Conservation (phyloP, 108 stramenopile species). For the Pseudonitzschia multiseries region DNA sequence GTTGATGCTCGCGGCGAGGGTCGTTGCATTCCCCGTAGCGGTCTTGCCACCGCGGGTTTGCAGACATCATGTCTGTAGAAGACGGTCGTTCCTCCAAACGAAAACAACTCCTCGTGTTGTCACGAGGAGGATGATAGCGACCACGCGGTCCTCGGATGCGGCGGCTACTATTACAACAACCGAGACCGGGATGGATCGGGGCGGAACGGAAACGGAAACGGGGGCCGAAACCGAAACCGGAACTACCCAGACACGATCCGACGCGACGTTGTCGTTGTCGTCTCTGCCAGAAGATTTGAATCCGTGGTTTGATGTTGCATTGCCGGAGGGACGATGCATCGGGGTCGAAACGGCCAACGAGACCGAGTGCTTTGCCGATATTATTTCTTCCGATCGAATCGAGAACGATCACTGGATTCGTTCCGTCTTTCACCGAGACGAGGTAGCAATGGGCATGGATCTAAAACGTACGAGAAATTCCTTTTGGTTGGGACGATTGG, state of each 20-base stretch:
- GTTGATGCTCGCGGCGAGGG: background rate
- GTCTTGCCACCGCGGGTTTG: background rate
- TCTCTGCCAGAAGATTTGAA: background rate
- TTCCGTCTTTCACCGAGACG: constrained; percentile 53
- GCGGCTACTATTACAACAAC: no score
- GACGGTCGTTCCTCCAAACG: background rate
- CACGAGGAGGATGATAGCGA: background rate
- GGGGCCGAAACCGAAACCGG: no score
- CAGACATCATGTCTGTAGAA: background rate
- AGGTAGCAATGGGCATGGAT: constrained; percentile 52
- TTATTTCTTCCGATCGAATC: background rate
- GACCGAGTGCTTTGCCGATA: background rate
- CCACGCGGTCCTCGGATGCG: background rate
- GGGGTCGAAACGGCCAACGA: constrained; percentile 27
- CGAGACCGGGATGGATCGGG: no score
- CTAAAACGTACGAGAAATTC: constrained; percentile 35
- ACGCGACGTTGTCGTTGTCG: no score
- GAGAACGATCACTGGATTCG: constrained; percentile 44
- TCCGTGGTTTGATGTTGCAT: constrained; percentile 29
- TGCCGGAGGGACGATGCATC: constrained; percentile 58
- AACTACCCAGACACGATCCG: no score
- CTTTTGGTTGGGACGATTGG: constrained; percentile 78
- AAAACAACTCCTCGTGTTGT: background rate
- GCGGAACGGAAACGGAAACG: no score
- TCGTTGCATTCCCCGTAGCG: background rate